Evolutionary conservation across 2,329 filamentous ascomycete genomes (phyloP).

Genomic region (Xylariaceae sp.): DNA sequence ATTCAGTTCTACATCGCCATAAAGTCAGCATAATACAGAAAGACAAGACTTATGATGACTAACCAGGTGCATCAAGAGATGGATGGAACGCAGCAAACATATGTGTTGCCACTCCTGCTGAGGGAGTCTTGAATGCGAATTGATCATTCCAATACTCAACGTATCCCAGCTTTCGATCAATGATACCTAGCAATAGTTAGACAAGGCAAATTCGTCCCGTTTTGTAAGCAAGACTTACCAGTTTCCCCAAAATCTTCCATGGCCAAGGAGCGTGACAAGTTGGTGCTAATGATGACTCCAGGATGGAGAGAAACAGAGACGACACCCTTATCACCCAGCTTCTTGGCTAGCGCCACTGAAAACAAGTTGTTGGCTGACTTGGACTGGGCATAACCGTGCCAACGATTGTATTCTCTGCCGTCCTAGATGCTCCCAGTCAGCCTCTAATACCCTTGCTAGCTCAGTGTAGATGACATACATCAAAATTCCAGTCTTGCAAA

Average conservation of each 20-base stretch:
- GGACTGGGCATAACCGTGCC: background rate
- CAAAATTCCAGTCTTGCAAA: too few species aligned
- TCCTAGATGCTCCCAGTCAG: background rate
- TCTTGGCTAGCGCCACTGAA: background rate
- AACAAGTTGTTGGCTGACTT: background rate
- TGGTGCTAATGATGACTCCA: background rate
- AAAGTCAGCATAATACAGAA: background rate
- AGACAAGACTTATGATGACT: background rate
- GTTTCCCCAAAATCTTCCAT: too few species aligned
- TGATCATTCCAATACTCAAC: too few species aligned
- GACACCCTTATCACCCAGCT: background rate
- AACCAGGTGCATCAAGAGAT: background rate
- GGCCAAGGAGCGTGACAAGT: too few species aligned
- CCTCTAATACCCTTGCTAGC: too few species aligned
- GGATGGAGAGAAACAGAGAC: background rate
- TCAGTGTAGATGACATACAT: too few species aligned
- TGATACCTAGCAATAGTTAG: too few species aligned
- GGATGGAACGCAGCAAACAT: background rate
- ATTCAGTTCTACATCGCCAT: background rate
- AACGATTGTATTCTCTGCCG: background rate
- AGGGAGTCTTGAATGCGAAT: background rate
- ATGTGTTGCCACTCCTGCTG: background rate
- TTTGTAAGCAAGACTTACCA: too few species aligned
- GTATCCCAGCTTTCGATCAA: too few species aligned
- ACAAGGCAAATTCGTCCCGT: too few species aligned